Base-by-base conservation (phyloP, 441 rosid species). In the Cnidoscolus chayamansa region DNA sequence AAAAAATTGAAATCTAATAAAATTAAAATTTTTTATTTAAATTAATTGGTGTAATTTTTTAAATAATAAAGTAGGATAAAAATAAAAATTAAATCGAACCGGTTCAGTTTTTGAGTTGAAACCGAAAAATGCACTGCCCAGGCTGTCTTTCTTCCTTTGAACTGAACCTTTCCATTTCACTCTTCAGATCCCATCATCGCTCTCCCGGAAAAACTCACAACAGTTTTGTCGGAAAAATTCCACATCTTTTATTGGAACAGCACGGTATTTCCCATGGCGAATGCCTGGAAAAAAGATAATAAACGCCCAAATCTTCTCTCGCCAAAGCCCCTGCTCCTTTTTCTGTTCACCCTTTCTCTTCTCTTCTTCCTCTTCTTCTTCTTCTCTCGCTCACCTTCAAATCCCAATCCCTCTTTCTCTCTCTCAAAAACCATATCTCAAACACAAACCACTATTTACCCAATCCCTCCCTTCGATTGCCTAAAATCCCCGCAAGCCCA, bases 231-330 rank as follows among this genome's bases (percentile, higher is more conserved):
- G 1, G 43, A 16, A 13, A 61, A 35, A 37, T 45, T 20, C 16
- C 51, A 11, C 31, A 11, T n/a, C 20, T 49, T 30, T 5, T 7
- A 8, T 8, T 47, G 8, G 15, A 47, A 2, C 12, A 0, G 10
- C 47, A 10, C 48, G 16, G 3, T 13, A 10, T 35, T 54, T 32
- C 3, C 48, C 12, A 92, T 92, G 98, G 94, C 93, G 63, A 90
- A 88, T 83, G 96, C 88, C 47, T 92, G 98, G 98, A 90, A 83
- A 84, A 86, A 84, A 57, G 94, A 90, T 67, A 51, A 65, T 62
- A 81, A 73, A 77, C 86, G 53, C 83, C 85, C 37, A 74, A 79
- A 74, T 50, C 58, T 89, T n/a, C 80, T 86, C 50, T 63, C 90
- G 53, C 86, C 90, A 9, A 85, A 79, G 71, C 54, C 80, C 40